Conservation (phyloP, 345 rosid species). For the Hirschfeldia incana region DNA sequence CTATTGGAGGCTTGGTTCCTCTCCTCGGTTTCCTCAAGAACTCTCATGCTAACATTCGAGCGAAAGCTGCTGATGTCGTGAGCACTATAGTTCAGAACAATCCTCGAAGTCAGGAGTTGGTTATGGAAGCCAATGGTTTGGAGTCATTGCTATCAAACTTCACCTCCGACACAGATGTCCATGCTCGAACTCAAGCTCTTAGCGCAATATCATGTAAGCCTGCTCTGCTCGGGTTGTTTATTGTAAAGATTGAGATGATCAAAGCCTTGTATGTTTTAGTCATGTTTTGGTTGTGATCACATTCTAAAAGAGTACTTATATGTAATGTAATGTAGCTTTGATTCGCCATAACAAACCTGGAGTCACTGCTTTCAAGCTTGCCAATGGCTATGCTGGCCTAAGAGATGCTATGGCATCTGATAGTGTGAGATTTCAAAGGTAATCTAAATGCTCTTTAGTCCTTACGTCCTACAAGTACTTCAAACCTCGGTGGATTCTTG, state of each 20-base stretch:
- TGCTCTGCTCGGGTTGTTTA: no score
- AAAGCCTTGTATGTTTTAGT: no score
- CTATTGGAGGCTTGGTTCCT: slow-evolving; percentile 40
- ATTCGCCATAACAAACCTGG: slow-evolving; percentile 89
- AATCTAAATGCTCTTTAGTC: not conserved
- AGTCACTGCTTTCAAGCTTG: slow-evolving; percentile 77
- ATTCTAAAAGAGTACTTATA: not conserved
- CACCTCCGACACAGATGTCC: slow-evolving; percentile 66
- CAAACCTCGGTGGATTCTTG: not conserved
- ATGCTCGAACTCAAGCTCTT: slow-evolving; percentile 78
- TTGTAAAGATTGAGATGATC: not conserved
- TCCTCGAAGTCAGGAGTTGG: slow-evolving; percentile 67
- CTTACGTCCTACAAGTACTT: not conserved
- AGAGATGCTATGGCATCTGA: slow-evolving; percentile 80
- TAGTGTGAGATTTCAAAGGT: slow-evolving; percentile 88
- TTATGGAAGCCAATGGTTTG: slow-evolving; percentile 54
- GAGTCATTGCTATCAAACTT: slow-evolving; percentile 43
- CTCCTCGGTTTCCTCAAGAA: slow-evolving; percentile 37
- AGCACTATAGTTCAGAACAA: slow-evolving; percentile 94
- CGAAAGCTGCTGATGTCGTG: slow-evolving; percentile 94
- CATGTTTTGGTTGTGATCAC: not conserved
- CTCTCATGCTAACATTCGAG: slow-evolving; percentile 75
- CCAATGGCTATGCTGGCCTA: slow-evolving; percentile 79
- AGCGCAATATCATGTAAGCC: slow-evolving; percentile 90
- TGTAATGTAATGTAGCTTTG: slow-evolving; percentile 55